Conservation (phyloP, 2,329 filamentous ascomycete genomes). For the Polychaeton citri region DNA sequence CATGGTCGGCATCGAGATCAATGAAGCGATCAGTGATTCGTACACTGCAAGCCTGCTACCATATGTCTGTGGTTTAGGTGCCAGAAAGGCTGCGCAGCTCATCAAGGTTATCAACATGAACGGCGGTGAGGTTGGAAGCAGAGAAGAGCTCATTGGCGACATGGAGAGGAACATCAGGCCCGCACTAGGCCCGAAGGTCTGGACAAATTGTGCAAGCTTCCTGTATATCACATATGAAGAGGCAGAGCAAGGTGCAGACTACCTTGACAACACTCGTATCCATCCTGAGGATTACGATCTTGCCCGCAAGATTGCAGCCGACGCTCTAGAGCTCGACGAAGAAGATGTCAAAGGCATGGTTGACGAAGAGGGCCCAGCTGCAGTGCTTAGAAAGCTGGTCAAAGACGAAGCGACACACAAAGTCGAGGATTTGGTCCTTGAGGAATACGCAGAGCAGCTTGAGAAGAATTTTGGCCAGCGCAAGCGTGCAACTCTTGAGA, state of each 20-base stretch:
- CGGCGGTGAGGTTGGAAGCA: constrained; percentile 69
- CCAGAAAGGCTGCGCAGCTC: constrained; percentile 74
- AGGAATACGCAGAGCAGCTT: constrained; percentile 93
- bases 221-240: constrained; percentile 78
- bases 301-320: constrained; percentile 94
- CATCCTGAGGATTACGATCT: constrained; percentile 98
- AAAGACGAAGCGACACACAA: constrained; percentile 87
- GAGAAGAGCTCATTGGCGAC: constrained; percentile 80
- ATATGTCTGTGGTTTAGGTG: constrained; percentile 82
- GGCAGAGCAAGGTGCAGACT: constrained; percentile 67
- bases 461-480: constrained; percentile 85
- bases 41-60: constrained; percentile 80
- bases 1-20: constrained; percentile 86
- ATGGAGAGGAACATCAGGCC: constrained; percentile 46
- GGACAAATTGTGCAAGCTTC: constrained; percentile 95
- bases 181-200: constrained; percentile 79
- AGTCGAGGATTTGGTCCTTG: constrained; percentile 88
- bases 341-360: constrained; percentile 94
- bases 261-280: constrained; percentile 90
- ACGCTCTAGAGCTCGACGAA: constrained; percentile 90
- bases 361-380: constrained; percentile 76
- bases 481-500: constrained; percentile 91
- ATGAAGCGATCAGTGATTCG: constrained; percentile 70
- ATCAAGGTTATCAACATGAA: constrained; percentile 87
- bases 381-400: constrained; percentile 89